Conservation (phyloP, 1,284 basidiomycete species). For the Mycosarcoma mackinlayi region DNA sequence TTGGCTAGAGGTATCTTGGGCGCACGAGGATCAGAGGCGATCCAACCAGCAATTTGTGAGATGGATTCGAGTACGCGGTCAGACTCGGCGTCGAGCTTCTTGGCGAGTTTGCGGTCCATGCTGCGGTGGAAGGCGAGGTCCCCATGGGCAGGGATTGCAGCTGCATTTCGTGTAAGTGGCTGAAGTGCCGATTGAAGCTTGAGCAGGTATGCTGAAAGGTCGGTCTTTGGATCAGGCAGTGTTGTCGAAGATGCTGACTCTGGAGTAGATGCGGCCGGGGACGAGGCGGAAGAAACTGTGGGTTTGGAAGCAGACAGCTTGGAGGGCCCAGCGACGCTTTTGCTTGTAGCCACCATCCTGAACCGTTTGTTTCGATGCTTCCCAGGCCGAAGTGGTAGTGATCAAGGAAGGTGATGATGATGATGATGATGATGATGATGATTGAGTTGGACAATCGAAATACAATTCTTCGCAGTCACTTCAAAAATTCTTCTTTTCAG, state of each 20-base stretch:
- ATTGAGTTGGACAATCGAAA: neutral
- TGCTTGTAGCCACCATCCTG: too few relatives aligned
- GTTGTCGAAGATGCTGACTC: slow-evolving; percentile 7
- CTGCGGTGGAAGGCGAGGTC: slow-evolving; percentile 87
- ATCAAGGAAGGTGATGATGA: slow-evolving; percentile 4
- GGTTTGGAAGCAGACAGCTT: slow-evolving; percentile 18
- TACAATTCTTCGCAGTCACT: slow-evolving; percentile 2
- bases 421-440: too few relatives aligned
- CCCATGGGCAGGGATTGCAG: slow-evolving; percentile 68
- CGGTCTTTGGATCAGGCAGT: slow-evolving; percentile 32
- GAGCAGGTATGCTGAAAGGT: slow-evolving; percentile 41
- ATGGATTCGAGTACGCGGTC: slow-evolving; percentile 70
- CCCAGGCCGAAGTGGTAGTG: slow-evolving; percentile 3
- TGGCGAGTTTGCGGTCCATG: slow-evolving; percentile 78
- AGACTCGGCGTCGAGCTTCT: slow-evolving; percentile 76
- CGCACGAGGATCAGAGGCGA: slow-evolving; percentile 33
- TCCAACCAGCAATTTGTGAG: slow-evolving; percentile 44
- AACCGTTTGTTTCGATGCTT: slow-evolving; percentile 1
- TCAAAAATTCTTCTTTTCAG: slow-evolving; percentile 12
- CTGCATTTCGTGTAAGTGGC: slow-evolving; percentile 57
- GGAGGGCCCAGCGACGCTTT: too few relatives aligned
- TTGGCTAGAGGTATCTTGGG: slow-evolving; percentile 34
- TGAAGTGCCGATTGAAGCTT: slow-evolving; percentile 50
- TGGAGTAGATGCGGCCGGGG: slow-evolving; percentile 20
- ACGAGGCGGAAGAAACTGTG: slow-evolving; percentile 2